Evolutionary conservation across 768 basidiomycete genomes (phyloP).

Genomic region (Chalciporus sphaerocephalus): DNA sequence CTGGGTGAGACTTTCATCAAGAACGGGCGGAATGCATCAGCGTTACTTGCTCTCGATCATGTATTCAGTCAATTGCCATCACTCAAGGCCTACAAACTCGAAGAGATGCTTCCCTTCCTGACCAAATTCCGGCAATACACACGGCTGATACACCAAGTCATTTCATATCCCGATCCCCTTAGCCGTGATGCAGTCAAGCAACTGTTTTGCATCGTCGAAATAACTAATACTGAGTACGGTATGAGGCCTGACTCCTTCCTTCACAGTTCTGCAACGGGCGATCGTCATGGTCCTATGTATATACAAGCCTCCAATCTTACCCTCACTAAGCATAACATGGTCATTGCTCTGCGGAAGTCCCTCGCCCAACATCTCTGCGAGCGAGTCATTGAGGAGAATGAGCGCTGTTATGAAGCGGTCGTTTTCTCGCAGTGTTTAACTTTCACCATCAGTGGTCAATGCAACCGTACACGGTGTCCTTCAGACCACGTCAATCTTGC

Average conservation of each 20-base stretch:
- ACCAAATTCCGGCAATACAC: constrained; percentile 35
- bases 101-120: constrained; percentile 31
- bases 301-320: not conserved
- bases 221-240: constrained; percentile 9
- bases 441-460: constrained; percentile 30
- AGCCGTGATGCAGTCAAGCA: constrained; percentile 20
- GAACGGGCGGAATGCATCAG: constrained; percentile 28
- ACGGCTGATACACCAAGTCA: constrained; percentile 28
- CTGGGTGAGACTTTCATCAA: constrained; percentile 33
- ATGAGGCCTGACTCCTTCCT: constrained; percentile 9
- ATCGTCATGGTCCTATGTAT: not conserved
- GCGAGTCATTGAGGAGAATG: constrained; percentile 32
- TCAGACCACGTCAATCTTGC: constrained; percentile 33
- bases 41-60: constrained; percentile 44
- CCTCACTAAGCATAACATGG: constrained; percentile 21
- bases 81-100: constrained; percentile 21
- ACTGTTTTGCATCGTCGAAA: constrained; percentile 19
- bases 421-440: constrained; percentile 41
- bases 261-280: not conserved
- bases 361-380: constrained; percentile 28
- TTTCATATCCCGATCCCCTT: constrained; percentile 28
- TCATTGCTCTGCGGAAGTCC: constrained; percentile 17
- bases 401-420: constrained; percentile 24
- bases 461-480: constrained; percentile 33
- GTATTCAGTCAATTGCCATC: constrained; percentile 30